Evolutionary conservation across 768 basidiomycete genomes (phyloP).

Genomic region (Fibroporia radiculosa): DNA sequence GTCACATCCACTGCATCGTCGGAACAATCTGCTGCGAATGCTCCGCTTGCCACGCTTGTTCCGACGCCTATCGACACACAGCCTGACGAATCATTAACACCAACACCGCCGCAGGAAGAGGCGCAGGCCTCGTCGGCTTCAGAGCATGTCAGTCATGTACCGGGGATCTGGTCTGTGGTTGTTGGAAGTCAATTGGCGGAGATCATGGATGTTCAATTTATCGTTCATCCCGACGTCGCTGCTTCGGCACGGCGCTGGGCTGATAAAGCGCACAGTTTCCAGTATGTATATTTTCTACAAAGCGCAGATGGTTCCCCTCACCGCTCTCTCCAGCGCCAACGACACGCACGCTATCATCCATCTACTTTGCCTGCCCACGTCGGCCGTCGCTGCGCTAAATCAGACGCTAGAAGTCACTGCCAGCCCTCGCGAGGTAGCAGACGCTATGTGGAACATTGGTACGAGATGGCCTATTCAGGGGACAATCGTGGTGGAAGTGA

Average conservation of each 20-base stretch:
- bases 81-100: not conserved
- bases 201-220: conserved; percentile 6
- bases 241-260: conserved; percentile 2
- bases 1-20: not conserved
- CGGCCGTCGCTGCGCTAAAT: conserved; percentile 6
- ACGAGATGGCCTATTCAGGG: conserved; percentile 13
- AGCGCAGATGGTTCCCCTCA: not conserved
- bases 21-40: not conserved
- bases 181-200: conserved; percentile 6
- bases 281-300: not conserved
- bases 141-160: not conserved
- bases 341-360: not conserved
- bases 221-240: conserved; percentile 8
- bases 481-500: conserved; percentile 9
- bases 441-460: conserved; percentile 5
- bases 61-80: not conserved
- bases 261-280: not conserved
- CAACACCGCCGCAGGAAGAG: not conserved
- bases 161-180: conserved; percentile 9
- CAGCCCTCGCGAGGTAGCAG: conserved; percentile 4
- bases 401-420: not conserved
- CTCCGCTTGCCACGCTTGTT: not conserved
- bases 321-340: not conserved
- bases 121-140: not conserved
- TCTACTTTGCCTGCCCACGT: conserved; percentile 12